These are phyloP conservation scores for Pseudonectria foliicola DNA, from an alignment of 2,329 filamentous ascomycete species.

Conservation along the genomic window DNA sequence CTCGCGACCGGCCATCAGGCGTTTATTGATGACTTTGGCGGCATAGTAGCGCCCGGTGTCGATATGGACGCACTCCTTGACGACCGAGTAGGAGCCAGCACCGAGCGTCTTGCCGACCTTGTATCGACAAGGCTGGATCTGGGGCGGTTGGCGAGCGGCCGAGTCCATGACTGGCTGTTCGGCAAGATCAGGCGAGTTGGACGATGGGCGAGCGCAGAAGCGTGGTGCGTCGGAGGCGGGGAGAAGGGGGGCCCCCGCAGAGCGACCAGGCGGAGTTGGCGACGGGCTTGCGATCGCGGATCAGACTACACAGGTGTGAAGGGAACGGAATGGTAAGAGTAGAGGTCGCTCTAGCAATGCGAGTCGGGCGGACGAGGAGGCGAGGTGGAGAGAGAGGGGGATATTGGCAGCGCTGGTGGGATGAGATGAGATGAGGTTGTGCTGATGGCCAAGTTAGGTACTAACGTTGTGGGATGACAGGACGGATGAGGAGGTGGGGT, in stretches of 20 bases:
- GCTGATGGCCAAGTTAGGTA: no score
- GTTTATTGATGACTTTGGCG: slow-evolving; percentile 98
- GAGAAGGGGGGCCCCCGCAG: neutral
- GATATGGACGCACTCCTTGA: slow-evolving; percentile 98
- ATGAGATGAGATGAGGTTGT: no score
- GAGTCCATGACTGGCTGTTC: slow-evolving; percentile 12
- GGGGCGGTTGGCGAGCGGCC: slow-evolving; percentile 32
- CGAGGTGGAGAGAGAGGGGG: neutral
- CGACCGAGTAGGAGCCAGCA: slow-evolving; percentile 93
- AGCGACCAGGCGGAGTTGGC: neutral
- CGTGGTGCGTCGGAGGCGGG: slow-evolving; percentile 1
- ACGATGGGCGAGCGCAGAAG: slow-evolving; percentile 3
- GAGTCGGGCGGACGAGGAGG: no score
- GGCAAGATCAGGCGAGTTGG: neutral
- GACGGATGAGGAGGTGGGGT: no score
- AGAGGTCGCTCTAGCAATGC: no score
- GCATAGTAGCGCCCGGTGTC: slow-evolving; percentile 97
- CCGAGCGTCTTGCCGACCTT: slow-evolving; percentile 98
- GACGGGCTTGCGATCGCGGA: neutral
- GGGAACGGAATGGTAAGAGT: no score
- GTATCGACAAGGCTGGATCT: slow-evolving; percentile 92
- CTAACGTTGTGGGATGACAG: no score
- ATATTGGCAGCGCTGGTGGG: no score
- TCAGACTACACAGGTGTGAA: neutral
- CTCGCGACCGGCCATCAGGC: slow-evolving; percentile 92